These are phyloP conservation scores for Zygosaccharomyces bailii DNA, from an alignment of 805 yeast species.

Conservation along the genomic window DNA sequence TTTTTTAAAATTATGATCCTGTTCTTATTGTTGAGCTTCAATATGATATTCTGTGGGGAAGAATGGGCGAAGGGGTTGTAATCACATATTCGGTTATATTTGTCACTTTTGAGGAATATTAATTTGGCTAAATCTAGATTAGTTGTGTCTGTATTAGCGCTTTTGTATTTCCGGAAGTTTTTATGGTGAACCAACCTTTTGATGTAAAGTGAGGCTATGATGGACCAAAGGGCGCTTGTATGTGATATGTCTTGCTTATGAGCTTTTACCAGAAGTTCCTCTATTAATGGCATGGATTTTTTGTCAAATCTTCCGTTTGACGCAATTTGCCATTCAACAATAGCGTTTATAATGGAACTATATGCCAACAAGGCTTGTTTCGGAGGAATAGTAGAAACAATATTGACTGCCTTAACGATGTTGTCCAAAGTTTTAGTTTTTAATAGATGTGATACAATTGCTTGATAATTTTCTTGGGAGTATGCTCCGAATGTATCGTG, in stretches of 20 bases:
- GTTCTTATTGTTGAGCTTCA: conserved; percentile 25
- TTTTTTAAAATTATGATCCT: conserved; percentile 25
- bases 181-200: conserved; percentile 18
- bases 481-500: conserved; percentile 18
- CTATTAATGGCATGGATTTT: conserved; percentile 15
- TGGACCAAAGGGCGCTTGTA: conserved; percentile 23
- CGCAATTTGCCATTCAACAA: conserved; percentile 20
- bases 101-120: conserved; percentile 18
- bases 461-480: conserved; percentile 24
- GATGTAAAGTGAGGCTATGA: conserved; percentile 26
- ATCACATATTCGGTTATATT: not conserved
- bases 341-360: conserved; percentile 19
- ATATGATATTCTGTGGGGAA: conserved; percentile 16
- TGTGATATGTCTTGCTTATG: conserved; percentile 25
- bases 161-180: conserved; percentile 4
- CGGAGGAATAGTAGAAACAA: conserved; percentile 21
- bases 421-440: conserved; percentile 15
- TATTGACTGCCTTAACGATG: conserved; percentile 23
- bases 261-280: conserved; percentile 23
- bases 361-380: conserved; percentile 18
- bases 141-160: not conserved
- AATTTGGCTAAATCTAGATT: conserved; percentile 25
- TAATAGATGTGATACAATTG: conserved; percentile 23
- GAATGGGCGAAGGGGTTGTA: conserved; percentile 26
- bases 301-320: conserved; percentile 10